Evolutionary conservation across 1,284 basidiomycete species (phyloP), one percentile per base, ranked within the genome.

Genomic region (Cutaneotrichosporon dermatis): DNA sequence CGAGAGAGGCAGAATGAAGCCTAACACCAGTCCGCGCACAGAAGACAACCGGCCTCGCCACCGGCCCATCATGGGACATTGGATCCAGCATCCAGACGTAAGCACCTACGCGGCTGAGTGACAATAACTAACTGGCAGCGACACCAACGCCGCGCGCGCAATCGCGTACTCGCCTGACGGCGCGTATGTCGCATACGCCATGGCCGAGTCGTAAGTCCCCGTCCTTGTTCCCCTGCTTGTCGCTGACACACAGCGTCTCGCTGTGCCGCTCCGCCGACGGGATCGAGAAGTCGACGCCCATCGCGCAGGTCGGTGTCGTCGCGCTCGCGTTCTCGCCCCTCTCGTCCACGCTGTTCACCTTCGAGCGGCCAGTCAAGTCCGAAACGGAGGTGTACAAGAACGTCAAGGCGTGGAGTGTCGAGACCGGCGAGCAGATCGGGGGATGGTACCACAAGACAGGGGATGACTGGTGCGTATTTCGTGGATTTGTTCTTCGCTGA

Each of bases 311-410:
- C 60, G 89, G 88, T 72, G 83, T 90, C 67, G 76, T 92, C 60
- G 92, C 95, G 71, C 79, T 98, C 68, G 84, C 84, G 65, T 96
- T 98, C 79, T 98, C 94, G 6, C 94, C 95, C 6, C 85, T 88
- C 64, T 93, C 92, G 49, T 92, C 89, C 1, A 96, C 90, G 77
- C 76, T 99, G 52, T 92, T 89, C 61, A 96, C 92, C 50, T 98
- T 92, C 90, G 92, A 97, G 80, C 85, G 95, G 62, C 75, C 75
- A n/a, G 69, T 76, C 53, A 77, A 76, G 59, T 71, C 71, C 45
- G 76, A 77, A 53, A 75, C 72, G 33, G 75, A 77, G 36, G 73
- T 74, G 59, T 70, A 77, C 68, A 72, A 69, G 65, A 79, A 79
- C 58, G 70, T 76, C 51, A 76, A 75, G 61, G 73, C 70, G 4